phyloP scores from a whole-genome alignment of 495 filamentous ascomycete species.

The Aspergillus sclerotiicarbonarius region DNA sequence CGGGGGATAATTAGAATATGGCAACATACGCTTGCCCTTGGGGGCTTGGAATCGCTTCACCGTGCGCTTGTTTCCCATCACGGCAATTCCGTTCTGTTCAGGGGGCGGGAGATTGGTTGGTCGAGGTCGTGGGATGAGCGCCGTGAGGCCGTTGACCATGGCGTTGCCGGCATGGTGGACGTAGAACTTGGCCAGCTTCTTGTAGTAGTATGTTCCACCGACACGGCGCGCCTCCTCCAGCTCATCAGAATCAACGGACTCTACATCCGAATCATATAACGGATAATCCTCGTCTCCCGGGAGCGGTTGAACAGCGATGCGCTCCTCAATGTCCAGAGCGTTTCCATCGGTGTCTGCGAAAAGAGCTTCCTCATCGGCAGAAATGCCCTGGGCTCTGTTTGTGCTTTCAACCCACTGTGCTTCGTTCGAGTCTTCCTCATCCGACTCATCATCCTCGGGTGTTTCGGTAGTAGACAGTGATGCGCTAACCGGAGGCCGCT shows the following conservation, averaged over 20 bases:
- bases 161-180: slow-evolving; percentile 37
- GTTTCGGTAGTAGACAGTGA: slow-evolving; percentile 70
- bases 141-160: slow-evolving; percentile 43
- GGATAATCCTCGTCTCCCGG: slow-evolving; percentile 69
- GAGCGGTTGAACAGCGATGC: slow-evolving; percentile 59
- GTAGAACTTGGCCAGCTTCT: slow-evolving; percentile 52
- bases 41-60: slow-evolving; percentile 76
- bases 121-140: slow-evolving; percentile 57
- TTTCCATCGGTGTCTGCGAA: slow-evolving; percentile 47
- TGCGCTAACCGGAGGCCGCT: slow-evolving; percentile 69
- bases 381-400: background rate
- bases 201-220: slow-evolving; percentile 69
- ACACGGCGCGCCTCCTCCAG: slow-evolving; percentile 71
- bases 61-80: slow-evolving; percentile 53
- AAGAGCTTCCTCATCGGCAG: slow-evolving; percentile 19
- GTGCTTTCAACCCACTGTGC: slow-evolving; percentile 12
- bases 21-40: slow-evolving; percentile 70
- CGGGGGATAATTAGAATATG: background rate
- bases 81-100: slow-evolving; percentile 45
- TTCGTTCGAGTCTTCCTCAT: slow-evolving; percentile 58
- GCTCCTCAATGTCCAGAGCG: slow-evolving; percentile 72
- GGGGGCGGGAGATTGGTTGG: slow-evolving; percentile 58
- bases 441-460: slow-evolving; percentile 60
- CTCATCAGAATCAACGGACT: slow-evolving; percentile 62
- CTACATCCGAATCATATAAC: slow-evolving; percentile 89